Conservation (phyloP, 441 rosid species). For the Aleurites moluccanus region DNA sequence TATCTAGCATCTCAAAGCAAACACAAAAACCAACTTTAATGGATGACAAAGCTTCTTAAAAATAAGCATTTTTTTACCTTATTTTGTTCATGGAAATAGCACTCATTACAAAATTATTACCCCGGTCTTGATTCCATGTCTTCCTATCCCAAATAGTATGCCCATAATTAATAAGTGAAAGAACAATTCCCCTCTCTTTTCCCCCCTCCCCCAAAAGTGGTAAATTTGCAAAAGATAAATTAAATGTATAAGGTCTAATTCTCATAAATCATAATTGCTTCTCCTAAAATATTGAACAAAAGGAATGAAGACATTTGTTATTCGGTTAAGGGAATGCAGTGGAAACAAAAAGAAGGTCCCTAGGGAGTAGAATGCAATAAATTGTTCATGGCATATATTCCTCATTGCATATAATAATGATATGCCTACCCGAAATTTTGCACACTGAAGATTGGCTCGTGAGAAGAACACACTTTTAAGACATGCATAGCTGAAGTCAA, state of each 20-base stretch:
- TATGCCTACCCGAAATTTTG: constrained; percentile 74
- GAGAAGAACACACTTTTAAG: constrained; percentile 89
- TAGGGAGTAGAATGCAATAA: not conserved
- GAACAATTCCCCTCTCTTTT: too few species aligned
- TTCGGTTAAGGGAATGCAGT: not conserved
- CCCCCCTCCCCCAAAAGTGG: not conserved
- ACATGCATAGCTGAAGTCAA: constrained; percentile 88
- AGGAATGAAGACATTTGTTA: not conserved
- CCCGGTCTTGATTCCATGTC: not conserved
- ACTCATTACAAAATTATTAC: not conserved
- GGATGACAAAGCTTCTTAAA: not conserved
- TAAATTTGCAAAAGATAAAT: not conserved
- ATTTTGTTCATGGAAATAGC: not conserved
- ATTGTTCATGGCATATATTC: not conserved
- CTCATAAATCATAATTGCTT: not conserved
- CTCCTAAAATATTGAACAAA: not conserved
- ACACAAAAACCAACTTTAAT: constrained; percentile 1
- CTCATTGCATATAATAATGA: not conserved
- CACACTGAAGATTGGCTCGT: constrained; percentile 84
- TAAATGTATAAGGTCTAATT: too few species aligned
- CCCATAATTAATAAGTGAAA: too few species aligned
- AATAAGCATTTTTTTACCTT: not conserved
- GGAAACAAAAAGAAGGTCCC: not conserved
- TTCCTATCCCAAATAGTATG: not conserved
- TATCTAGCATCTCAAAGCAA: not conserved